Evolutionary conservation across 805 yeast genomes (phyloP).

Genomic region (Barnettozyma californica): DNA sequence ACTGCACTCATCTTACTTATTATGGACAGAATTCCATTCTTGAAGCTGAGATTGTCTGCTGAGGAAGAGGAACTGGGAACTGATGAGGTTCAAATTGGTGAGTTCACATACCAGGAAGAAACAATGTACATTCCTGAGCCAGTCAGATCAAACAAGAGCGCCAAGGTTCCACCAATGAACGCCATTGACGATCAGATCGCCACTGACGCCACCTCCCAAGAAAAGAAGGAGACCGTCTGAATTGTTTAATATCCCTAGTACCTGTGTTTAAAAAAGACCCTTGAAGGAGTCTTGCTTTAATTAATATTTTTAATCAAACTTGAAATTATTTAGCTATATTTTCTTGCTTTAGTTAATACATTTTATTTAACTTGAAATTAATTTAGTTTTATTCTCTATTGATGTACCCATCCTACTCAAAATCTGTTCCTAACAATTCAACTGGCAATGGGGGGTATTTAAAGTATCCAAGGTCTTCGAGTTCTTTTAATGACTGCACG

Average conservation of each 20-base stretch:
- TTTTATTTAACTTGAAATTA: not conserved
- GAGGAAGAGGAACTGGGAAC: conserved; percentile 88
- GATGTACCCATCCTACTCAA: not conserved
- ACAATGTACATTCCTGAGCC: conserved; percentile 73
- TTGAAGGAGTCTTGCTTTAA: not conserved
- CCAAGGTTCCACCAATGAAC: conserved; percentile 22
- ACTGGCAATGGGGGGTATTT: conserved; percentile 21
- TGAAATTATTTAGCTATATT: not conserved
- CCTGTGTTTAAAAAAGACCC: not conserved
- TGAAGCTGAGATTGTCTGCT: conserved; percentile 74
- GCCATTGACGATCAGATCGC: conserved; percentile 31
- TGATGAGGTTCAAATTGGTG: conserved; percentile 88
- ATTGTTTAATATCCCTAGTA: not conserved
- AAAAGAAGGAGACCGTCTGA: conserved; percentile 3
- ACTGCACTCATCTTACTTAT: conserved; percentile 61
- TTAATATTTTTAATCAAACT: not conserved
- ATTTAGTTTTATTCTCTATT: not conserved
- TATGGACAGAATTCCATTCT: conserved; percentile 74
- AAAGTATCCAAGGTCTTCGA: conserved; percentile 33
- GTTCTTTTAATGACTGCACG: conserved; percentile 35
- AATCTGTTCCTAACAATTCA: not conserved
- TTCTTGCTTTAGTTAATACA: not conserved
- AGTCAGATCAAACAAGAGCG: conserved; percentile 50
- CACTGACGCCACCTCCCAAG: conserved; percentile 7
- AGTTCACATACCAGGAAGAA: conserved; percentile 67